Evolutionary conservation across 2,329 filamentous ascomycete genomes (phyloP).

Genomic region (Diaporthe sp.): DNA sequence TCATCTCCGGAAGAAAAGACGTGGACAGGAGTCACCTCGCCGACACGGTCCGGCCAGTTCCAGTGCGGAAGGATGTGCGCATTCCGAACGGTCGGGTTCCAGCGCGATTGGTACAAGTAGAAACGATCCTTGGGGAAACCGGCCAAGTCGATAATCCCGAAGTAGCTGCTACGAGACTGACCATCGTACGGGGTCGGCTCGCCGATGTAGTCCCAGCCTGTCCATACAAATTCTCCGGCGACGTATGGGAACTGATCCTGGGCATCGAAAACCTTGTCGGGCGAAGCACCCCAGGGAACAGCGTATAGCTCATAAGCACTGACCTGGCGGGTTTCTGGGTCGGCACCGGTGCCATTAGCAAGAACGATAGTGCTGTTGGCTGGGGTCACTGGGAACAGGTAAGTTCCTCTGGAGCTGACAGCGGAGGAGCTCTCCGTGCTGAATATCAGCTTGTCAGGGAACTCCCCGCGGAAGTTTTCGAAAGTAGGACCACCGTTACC

Average conservation of each 20-base stretch:
- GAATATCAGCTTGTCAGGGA: constrained; percentile 62
- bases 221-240: constrained; percentile 68
- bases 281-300: constrained; percentile 59
- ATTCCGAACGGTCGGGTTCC: constrained; percentile 61
- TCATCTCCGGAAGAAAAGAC: constrained; percentile 66
- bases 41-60: constrained; percentile 66
- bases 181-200: constrained; percentile 63
- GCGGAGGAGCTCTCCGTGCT: constrained; percentile 58
- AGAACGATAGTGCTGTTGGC: constrained; percentile 53
- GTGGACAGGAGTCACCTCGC: constrained; percentile 65
- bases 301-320: constrained; percentile 67
- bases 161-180: constrained; percentile 63
- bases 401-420: constrained; percentile 64
- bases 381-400: constrained; percentile 64
- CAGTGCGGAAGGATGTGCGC: constrained; percentile 70
- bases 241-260: constrained; percentile 65
- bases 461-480: constrained; percentile 58
- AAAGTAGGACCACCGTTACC: constrained; percentile 51
- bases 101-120: constrained; percentile 67
- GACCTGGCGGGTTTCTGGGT: constrained; percentile 54
- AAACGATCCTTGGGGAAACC: constrained; percentile 70
- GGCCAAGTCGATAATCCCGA: constrained; percentile 69
- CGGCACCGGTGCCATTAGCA: constrained; percentile 54
- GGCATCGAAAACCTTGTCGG: constrained; percentile 65
- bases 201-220: constrained; percentile 64